Base-by-base conservation (phyloP, 345 rosid species). In the Brassica nigra region DNA sequence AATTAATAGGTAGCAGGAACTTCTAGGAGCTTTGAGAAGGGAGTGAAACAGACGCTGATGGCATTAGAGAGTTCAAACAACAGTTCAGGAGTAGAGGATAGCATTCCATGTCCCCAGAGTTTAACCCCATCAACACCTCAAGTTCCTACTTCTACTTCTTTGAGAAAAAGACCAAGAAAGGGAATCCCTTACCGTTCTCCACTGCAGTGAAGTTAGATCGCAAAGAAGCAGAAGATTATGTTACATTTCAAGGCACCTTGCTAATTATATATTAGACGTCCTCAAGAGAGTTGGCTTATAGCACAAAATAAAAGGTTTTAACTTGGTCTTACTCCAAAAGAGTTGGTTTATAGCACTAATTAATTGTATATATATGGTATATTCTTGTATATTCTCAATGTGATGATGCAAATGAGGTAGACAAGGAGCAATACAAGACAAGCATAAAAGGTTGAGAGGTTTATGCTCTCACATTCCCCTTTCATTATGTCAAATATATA, bases 121-220 rank as follows among this genome's bases (percentile, higher is more conserved):
- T 86, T 89, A 67, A 83, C 75, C 4, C 90, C 93, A 1, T 83
- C 93, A 10, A 87, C 87, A 20, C 91, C 97, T 0, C 92, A 92
- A 20, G n/a, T 70, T 70, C 93, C 98, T 33, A 88, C 42, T 5
- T 76, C 89, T 1, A 85, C 70, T 61, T 85, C 39, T 76, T 69
- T 70, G 82, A 80, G 89, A 34, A 80, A 87, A 55, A 90, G 90
- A 82, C 85, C 85, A 59, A 88, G 99, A 83, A 96, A 96, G 87
- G 98, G 98, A 34, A 92, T 89, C 20, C 98, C 98, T 61, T 90
- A 93, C 82, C 86, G 92, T 9, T 85, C 99, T 64, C 94, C 97
- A 5, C 78, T 89, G 87, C 31, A n/a, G 0, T 75, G 76, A 80
- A 61, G 11, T 47, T 37, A 76, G 23, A 58, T 65, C 54, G 58